Conservation (phyloP, 345 rosid species). For the Streptanthus diversifolius region DNA sequence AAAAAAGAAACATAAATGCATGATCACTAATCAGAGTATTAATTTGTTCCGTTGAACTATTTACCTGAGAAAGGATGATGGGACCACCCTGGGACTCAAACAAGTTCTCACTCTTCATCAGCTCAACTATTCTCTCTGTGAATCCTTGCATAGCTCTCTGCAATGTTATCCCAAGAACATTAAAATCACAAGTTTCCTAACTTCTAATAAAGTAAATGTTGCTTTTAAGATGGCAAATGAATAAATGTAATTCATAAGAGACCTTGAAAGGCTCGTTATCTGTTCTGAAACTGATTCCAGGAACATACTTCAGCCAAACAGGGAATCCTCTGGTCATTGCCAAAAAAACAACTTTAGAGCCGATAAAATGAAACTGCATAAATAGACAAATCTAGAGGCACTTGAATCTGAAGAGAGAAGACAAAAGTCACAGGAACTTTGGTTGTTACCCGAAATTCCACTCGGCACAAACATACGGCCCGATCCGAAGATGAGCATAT, state of each 20-base stretch:
- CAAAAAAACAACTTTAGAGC: not conserved
- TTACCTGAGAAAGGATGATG: conserved; percentile 94
- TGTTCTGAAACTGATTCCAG: conserved; percentile 96
- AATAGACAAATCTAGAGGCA: not conserved
- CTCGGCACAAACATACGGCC: conserved; percentile 98
- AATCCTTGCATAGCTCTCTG: conserved; percentile 96
- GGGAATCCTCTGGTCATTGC: conserved; percentile 79
- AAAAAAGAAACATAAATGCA: not conserved
- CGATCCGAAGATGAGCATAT: conserved; percentile 94
- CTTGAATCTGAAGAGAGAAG: conserved; percentile 32
- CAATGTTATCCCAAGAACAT: conserved; percentile 29
- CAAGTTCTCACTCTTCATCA: conserved; percentile 93
- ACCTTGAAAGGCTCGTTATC: conserved; percentile 99
- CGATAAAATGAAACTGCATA: not conserved
- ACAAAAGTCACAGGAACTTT: conserved; percentile 15
- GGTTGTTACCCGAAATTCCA: conserved; percentile 92
- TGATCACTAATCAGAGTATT: not conserved
- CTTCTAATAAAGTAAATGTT: not conserved
- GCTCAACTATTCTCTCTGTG: conserved; percentile 84
- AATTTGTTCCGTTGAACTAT: not conserved
- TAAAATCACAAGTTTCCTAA: not conserved
- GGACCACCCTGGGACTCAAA: conserved; percentile 98
- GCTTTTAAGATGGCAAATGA: not conserved
- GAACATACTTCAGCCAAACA: conserved; percentile 98
- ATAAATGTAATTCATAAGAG: not conserved